Evolutionary conservation across 306 rosid genomes (phyloP), one percentile per base, ranked within the genome.

Genomic region (Abrus precatorius): DNA sequence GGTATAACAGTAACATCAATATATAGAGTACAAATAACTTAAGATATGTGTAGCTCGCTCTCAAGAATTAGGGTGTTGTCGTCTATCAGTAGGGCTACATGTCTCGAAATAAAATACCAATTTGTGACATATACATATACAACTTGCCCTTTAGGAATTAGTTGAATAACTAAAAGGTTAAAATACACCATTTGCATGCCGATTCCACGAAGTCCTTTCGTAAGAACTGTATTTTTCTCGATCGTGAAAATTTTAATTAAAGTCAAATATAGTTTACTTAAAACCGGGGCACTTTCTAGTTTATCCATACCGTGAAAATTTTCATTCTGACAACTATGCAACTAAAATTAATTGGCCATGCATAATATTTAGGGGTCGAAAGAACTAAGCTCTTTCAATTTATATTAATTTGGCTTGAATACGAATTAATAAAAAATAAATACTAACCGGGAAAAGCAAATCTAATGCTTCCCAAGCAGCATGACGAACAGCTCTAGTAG

Each of bases 401-500:
- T 66, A 7, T 67, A 53, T n/a, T 62, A 43, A 64, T 64, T 53
- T 66, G n/a, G 28, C n/a, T 6, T 3, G 32, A 44, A 14, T 33
- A 50, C 29, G 36, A 61, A 7, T 29, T 49, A 53, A 64, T 6
- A 4, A 36, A 29, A 53, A 33, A 50, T 41, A 68, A 63, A 8
- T 38, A 88, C 98, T 87, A 80, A 93, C 99, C 7, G 98, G 98
- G 68, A 92, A 96, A 49, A 96, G 93, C 4, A 88, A 86, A 91
- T 96, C 99, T 49, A 96, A 77, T 44, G 98, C 92, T 74, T 89
- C 97, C 99, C 99, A 93, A 44, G 99, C 99, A 75, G 99, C 99
- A 88, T 96, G 99, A 7, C 99, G 98, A 56, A 96, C 97, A 12
- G 91, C 93, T 88, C 99, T 89, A 66, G 99, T 96, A 9, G 99